Evolutionary conservation across 305 asterid species (phyloP).

Genomic region (Fraxinus greggii): DNA sequence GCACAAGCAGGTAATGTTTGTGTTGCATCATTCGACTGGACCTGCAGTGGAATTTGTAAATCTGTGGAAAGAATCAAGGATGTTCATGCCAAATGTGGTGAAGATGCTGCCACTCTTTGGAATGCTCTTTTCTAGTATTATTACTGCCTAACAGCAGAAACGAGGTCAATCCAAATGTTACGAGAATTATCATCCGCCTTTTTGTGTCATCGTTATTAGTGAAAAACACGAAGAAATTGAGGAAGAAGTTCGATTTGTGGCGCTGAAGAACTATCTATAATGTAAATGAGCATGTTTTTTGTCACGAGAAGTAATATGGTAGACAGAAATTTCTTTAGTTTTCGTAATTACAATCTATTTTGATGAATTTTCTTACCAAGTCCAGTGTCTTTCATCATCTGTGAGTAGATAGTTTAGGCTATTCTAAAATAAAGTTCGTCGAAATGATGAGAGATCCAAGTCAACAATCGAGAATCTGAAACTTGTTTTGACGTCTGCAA

Average conservation of each 20-base stretch:
- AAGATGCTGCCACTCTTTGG: slow-evolving; percentile 52
- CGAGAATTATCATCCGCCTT: neutral
- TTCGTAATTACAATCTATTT: neutral
- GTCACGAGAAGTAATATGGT: neutral
- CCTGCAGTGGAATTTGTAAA: slow-evolving; percentile 65
- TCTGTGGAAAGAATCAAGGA: slow-evolving; percentile 54
- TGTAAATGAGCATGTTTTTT: neutral
- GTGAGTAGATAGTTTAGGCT: neutral
- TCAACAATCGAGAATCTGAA: neutral
- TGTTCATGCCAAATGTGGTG: slow-evolving; percentile 53
- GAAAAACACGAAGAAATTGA: neutral
- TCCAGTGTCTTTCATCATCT: neutral
- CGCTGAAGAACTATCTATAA: neutral
- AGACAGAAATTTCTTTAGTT: neutral
- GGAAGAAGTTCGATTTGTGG: neutral
- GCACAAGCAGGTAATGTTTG: slow-evolving; percentile 54
- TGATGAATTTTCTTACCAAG: neutral
- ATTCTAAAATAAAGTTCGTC: neutral
- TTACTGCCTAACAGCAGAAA: neutral
- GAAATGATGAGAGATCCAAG: neutral
- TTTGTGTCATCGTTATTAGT: neutral
- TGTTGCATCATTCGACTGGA: slow-evolving; percentile 59
- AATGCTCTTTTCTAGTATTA: slow-evolving; percentile 34
- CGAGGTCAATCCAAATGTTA: neutral
- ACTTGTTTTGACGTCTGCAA: neutral